Evolutionary conservation across 148 eudicot genomes (phyloP), one percentile per base, ranked within the genome.

Genomic region (Silene conica): DNA sequence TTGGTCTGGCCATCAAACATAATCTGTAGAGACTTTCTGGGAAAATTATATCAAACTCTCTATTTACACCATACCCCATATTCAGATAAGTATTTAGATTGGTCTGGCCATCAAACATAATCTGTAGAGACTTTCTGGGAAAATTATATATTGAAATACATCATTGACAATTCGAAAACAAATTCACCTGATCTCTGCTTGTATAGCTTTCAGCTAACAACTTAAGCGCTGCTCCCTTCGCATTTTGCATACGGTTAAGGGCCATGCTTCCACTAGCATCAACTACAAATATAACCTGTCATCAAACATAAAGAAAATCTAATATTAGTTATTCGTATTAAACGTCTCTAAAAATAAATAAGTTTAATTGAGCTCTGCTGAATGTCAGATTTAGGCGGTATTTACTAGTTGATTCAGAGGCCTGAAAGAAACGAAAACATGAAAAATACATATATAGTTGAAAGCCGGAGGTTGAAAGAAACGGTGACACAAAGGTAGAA

Each of bases 251-350:
- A 60, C 98, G 87, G 82, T 95, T 92, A 71, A 95, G 81, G 56
- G 98, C 97, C 98, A 95, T 95, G 84, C 98, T 95, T 80, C 98
- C 98, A 88, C 98, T 95, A 77, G 98, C 98, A 83, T 95, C 98
- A 71, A 95, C 98, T 71, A 95, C 97, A 84, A 92, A 92, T 79
- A 92, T 95, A 31, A 67, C 97, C 98, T 95, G 86, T 50, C 76
- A 74, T 8, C 59, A 80, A 66, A 67, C 22, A 26, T 66, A 59
- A 31, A 69, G 13, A 64, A 58, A 14, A 13, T 45, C 22, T 25
- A 45, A 21, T 59, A 68, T 45, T 46, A 59, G 22, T 22, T 50
- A 50, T 50, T 50, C 13, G 0, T 50, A 50, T 12, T 3, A 50
- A 50, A 50, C 16, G 13, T 50, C 55, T 50, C 34, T 31, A n/a